Evolutionary conservation across 192 early-diverging fungal species (phyloP), one percentile per base, ranked within the genome.

Genomic region (Thamnidium elegans): DNA sequence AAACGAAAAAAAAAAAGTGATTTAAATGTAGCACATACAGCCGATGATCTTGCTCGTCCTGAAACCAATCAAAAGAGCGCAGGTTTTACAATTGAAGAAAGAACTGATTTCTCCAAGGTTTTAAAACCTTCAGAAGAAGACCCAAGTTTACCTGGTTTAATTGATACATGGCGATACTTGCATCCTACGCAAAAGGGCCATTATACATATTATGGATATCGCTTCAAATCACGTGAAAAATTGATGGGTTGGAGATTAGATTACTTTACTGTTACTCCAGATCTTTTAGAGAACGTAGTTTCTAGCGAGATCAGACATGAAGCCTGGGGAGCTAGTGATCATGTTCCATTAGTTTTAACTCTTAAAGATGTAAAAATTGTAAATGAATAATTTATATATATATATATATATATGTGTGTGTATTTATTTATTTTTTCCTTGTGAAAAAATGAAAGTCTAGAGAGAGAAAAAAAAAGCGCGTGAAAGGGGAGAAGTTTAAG

Each of bases 311-410:
- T 91, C 52, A 74, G 89, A 30, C 84, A 90, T 47, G 76, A 92
- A 63, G 84, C 81, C 50, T 95, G 92, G 69, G 94, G 94, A 4
- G 91, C 92, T 19, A 92, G 91, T 78, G 93, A 95, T 65, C 93
- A 95, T 72, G 85, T 92, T 10, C 93, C 93, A 20, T 58, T 95
- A 45, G 83, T 89, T 42, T 50, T 93, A 47, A 72, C 80, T 21
- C 64, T 89, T 15, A 82, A 79, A 34, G 78, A 73, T 55, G 52
- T 68, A 10, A 62, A 26, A 48, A 21, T 31, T 63, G 15, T 52
- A 17, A 63, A 47, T 17, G n/a, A 20, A 39, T 39, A 39, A 39
- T 55, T 30, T 55, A 53, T 48, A 48, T 53, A 53, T n/a, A n/a
- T n/a, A n/a, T n/a, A n/a, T n/a, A n/a, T n/a, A n/a, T n/a, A n/a